Percentiles rank a stretch among this genome's conserved stretches.
Conservation (phyloP, 2,329 filamentous ascomycete species). For the Macrophomina tecta region DNA sequence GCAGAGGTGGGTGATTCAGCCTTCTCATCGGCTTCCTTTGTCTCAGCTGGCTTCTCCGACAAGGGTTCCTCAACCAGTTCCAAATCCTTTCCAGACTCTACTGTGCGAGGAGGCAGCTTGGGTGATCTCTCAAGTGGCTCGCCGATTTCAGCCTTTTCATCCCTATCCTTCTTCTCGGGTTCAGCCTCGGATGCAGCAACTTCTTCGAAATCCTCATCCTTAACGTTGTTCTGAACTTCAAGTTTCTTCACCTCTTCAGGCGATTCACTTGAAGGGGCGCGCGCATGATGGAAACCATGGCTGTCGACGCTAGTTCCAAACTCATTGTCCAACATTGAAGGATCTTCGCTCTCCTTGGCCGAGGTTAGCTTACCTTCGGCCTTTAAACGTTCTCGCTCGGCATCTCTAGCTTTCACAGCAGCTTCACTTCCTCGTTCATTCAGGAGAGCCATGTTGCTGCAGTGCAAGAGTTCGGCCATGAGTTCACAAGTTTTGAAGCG, state of each 20-base stretch:
- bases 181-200: slow-evolving; percentile 74
- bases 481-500: slow-evolving; percentile 98
- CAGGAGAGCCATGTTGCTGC: slow-evolving; percentile 96
- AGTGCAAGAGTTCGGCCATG: slow-evolving; percentile 96
- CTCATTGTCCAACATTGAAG: slow-evolving; percentile 53
- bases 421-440: slow-evolving; percentile 92
- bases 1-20: slow-evolving; percentile 57
- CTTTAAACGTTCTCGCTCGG: slow-evolving; percentile 79
- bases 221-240: slow-evolving; percentile 80
- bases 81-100: slow-evolving; percentile 22
- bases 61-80: slow-evolving; percentile 22
- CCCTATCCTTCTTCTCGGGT: slow-evolving; percentile 60
- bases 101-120: slow-evolving; percentile 57
- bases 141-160: slow-evolving; percentile 56
- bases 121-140: slow-evolving; percentile 45
- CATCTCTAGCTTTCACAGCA: slow-evolving; percentile 79
- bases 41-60: slow-evolving; percentile 38
- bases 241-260: slow-evolving; percentile 72
- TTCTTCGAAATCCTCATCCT: slow-evolving; percentile 94
- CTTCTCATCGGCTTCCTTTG: slow-evolving; percentile 38
- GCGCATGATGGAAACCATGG: slow-evolving; percentile 58
- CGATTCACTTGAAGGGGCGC: slow-evolving; percentile 56
- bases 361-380: slow-evolving; percentile 75
- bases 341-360: slow-evolving; percentile 61
- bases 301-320: slow-evolving; percentile 60